Base-by-base conservation (phyloP, 257 asterid species). In the Leonotis leonurus region DNA sequence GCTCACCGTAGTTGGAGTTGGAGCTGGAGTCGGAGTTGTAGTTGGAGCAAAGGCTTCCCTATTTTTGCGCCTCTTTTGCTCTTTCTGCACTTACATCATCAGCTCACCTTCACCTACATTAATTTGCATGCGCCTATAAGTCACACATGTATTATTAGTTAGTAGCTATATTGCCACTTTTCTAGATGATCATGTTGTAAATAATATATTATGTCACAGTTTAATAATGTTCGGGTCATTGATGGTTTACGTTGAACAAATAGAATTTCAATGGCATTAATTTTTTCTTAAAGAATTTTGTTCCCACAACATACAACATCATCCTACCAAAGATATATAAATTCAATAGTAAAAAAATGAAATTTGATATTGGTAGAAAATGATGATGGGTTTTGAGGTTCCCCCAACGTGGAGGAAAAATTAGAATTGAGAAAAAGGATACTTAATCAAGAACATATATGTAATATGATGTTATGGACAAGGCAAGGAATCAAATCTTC, bases 11-110 rank as follows among this genome's bases (percentile, higher is more conserved):
- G 58, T 65, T 72, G 74, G 55, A n/a, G n/a, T n/a, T n/a, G n/a
- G n/a, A n/a, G n/a, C n/a, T n/a, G n/a, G n/a, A n/a, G n/a, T n/a
- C n/a, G n/a, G n/a, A n/a, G n/a, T n/a, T n/a, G n/a, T n/a, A n/a
- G n/a, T n/a, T n/a, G n/a, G n/a, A n/a, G n/a, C 51, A 63, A 81
- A 74, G 79, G 45, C 59, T 25, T 46, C 70, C 17, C 12, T 73
- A 49, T 9, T 78, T 26, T 35, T 44, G 57, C 75, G 82, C 17
- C 74, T 68, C 8, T 69, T 81, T 62, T 78, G 78, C 49, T 52
- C 80, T 68, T 56, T 78, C 20, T 75, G 88, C 77, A 57, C n/a
- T 30, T 68, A 49, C n/a, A n/a, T n/a, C n/a, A n/a, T n/a, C n/a
- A n/a, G n/a, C n/a, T n/a, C n/a, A n/a, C n/a, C n/a, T n/a, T n/a